Percentiles rank a stretch among this genome's conserved stretches.
Evolutionary conservation across 2,329 filamentous ascomycete genomes (phyloP).

Genomic region (Penicillium sclerotiorum): DNA sequence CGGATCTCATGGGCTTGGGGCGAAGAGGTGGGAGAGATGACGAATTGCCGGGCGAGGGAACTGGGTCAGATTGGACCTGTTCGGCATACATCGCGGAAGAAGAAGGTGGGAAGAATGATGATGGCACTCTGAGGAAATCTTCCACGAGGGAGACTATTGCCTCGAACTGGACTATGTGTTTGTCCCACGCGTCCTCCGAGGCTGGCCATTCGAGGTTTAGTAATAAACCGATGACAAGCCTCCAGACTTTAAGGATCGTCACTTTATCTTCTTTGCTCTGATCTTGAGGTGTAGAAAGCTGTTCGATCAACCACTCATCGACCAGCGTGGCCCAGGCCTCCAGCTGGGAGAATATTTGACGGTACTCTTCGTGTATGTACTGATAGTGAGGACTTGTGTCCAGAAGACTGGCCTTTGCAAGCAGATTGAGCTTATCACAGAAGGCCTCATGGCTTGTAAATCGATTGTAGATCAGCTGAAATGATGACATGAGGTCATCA

Average conservation of each 20-base stretch:
- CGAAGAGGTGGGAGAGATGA: conserved; percentile 9
- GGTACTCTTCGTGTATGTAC: conserved; percentile 5
- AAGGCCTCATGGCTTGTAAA: conserved; percentile 10
- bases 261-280: not conserved
- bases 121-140: conserved; percentile 8
- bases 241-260: conserved; percentile 19
- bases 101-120: not conserved
- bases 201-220: conserved; percentile 11
- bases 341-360: conserved; percentile 10
- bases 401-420: not conserved
- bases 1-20: conserved; percentile 8
- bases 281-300: not conserved
- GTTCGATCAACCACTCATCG: conserved; percentile 14
- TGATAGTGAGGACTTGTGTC: not conserved
- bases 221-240: conserved; percentile 10
- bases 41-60: not conserved
- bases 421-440: conserved; percentile 5
- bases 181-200: conserved; percentile 16
- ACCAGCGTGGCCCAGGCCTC: conserved; percentile 13
- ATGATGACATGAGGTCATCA: conserved; percentile 12
- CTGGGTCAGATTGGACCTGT: not conserved
- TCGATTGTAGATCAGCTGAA: conserved; percentile 21
- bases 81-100: not conserved
- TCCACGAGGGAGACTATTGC: conserved; percentile 10
- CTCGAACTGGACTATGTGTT: conserved; percentile 7